Evolutionary conservation across 2,329 filamentous ascomycete species (phyloP).

Genomic region (Cladosporium sp.): DNA sequence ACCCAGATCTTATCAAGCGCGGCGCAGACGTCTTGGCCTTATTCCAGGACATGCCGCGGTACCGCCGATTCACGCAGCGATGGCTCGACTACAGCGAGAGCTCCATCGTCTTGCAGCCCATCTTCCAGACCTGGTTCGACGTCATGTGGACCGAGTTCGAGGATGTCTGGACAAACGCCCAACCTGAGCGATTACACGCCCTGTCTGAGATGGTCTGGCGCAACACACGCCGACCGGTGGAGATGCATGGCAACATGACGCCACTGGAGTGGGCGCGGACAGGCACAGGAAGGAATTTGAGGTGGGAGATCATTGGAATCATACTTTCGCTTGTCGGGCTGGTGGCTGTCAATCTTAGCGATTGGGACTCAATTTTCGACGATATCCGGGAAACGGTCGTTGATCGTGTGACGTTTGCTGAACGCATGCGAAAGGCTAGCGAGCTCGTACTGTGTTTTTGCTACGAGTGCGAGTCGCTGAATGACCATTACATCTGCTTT

Average conservation of each 20-base stretch:
- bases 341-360: constrained; percentile 29
- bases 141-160: constrained; percentile 32
- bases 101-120: constrained; percentile 27
- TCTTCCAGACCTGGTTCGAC: constrained; percentile 29
- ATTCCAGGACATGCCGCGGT: constrained; percentile 28
- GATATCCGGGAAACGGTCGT: constrained; percentile 45
- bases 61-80: constrained; percentile 24
- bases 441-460: constrained; percentile 31
- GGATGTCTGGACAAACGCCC: constrained; percentile 22
- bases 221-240: constrained; percentile 35
- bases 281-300: constrained; percentile 34
- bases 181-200: constrained; percentile 28
- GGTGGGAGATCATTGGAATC: constrained; percentile 41
- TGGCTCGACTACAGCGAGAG: constrained; percentile 32
- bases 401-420: constrained; percentile 44
- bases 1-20: constrained; percentile 26
- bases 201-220: constrained; percentile 39
- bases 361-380: constrained; percentile 32
- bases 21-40: constrained; percentile 29
- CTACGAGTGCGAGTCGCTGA: constrained; percentile 30
- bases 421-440: constrained; percentile 28
- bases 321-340: constrained; percentile 34
- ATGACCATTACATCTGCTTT: constrained; percentile 29
- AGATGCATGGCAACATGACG: constrained; percentile 32
- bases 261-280: constrained; percentile 33